Conservation (phyloP, 2,329 filamentous ascomycete genomes). For the Chrysosporium keratinophilum region DNA sequence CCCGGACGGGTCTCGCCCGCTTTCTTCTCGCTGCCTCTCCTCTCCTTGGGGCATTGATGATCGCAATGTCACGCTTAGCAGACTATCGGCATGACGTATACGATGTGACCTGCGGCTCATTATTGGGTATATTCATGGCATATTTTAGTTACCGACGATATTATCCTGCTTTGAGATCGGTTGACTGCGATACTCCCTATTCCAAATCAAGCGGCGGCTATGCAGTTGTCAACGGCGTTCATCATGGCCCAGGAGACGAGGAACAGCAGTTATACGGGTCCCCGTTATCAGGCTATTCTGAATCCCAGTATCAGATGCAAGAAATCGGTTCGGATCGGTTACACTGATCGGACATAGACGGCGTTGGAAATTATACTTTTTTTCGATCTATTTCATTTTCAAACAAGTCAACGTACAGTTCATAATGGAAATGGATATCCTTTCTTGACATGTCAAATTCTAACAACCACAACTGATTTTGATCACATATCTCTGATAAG, state of each 20-base stretch:
- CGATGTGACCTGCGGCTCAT: constrained; percentile 48
- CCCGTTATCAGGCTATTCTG: background rate
- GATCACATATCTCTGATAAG: too few species aligned
- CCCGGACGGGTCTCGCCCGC: constrained; percentile 46
- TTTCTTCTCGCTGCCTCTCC: constrained; percentile 47
- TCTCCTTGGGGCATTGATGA: constrained; percentile 47
- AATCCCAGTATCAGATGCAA: constrained; percentile 10
- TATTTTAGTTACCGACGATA: constrained; percentile 52
- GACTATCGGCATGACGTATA: constrained; percentile 57
- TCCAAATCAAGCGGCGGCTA: constrained; percentile 5
- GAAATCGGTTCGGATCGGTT: background rate
- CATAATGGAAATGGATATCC: too few species aligned
- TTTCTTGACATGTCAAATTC: too few species aligned
- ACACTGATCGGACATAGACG: background rate
- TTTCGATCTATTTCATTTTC: too few species aligned
- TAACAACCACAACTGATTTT: too few species aligned
- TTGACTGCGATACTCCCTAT: constrained; percentile 15
- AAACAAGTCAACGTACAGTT: too few species aligned
- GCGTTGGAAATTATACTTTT: too few species aligned
- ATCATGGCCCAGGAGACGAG: constrained; percentile 13
- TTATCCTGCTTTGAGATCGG: constrained; percentile 36
- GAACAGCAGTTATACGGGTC: constrained; percentile 12
- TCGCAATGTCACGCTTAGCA: constrained; percentile 52
- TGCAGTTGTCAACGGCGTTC: constrained; percentile 7
- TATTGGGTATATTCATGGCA: constrained; percentile 46